Base-by-base conservation (phyloP, 257 asterid genomes). In the Solanum ossicruentum region DNA sequence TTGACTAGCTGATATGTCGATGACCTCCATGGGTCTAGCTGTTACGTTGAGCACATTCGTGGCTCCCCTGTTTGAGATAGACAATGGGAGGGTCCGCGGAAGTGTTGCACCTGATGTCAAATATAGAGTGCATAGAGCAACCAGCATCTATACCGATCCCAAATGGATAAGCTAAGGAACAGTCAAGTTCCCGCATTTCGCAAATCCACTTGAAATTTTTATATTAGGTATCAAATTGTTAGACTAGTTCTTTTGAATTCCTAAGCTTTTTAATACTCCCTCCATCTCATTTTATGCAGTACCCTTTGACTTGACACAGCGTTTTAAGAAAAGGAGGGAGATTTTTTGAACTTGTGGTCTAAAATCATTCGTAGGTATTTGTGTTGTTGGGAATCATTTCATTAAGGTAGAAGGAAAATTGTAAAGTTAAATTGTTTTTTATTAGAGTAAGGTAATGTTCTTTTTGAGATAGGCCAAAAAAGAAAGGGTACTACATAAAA, bases 121-220 rank as follows among this genome's bases (percentile, higher is more conserved):
- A 84, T 21, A 6, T 71, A 17, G 26, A 5, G 17, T 26, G 77
- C 2, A 66, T 73, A 70, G 87, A 81, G 79, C 90, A 88, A 3
- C 84, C 87, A 1, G 56, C 12, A 18, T 71, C 85, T 16, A 58
- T 17, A 43, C 87, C 90, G 6, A 87, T 20, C 8, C 89, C 90
- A 4, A 86, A 88, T 2, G 87, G 88, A 81, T 32, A 32, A 32
- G 36, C 36, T 73, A 88, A 9, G 90, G 89, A 72, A 88, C 82
- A 6, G 41, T 88, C 67, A 88, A 67, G 84, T 78, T 82, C 39
- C 91, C 91, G 7, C 89, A 88, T 41, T 84, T 73, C 11, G 61
- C 20, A 55, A 55, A 55, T 55, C 1, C 58, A 55, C n/a, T 55
- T 55, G n/a, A 55, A 55, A 55, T 16, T 55, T 18, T 55, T 54